Evolutionary conservation across 169 alveolate genomes (phyloP).

Genomic region (Eimeria zaria): DNA sequence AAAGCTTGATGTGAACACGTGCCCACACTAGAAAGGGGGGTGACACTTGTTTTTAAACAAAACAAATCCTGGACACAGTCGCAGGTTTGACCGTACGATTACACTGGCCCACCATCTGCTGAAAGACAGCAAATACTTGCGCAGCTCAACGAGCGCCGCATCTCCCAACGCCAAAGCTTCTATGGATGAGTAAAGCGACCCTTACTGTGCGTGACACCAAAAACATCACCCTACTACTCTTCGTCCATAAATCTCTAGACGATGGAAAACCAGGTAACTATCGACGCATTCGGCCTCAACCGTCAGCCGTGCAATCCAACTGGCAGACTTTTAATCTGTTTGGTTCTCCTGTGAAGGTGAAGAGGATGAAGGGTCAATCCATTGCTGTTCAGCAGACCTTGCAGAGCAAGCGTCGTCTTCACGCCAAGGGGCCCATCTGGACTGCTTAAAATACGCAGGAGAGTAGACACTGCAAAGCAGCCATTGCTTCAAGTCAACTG

Average conservation of each 20-base stretch:
- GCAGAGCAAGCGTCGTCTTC: background rate
- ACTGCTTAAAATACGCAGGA: background rate
- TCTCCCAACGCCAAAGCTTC: background rate
- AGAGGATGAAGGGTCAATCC: background rate
- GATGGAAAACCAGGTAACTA: background rate
- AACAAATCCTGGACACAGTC: background rate
- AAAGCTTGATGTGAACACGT: background rate
- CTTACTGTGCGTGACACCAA: background rate
- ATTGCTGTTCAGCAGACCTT: background rate
- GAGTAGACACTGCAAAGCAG: background rate
- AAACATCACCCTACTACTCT: background rate
- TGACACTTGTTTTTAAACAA: background rate
- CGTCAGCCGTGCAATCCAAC: background rate
- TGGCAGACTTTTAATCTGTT: background rate
- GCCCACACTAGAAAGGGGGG: background rate
- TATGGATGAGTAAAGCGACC: background rate
- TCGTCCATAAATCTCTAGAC: background rate
- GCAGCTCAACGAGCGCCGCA: background rate
- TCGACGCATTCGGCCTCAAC: background rate
- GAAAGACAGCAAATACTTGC: background rate
- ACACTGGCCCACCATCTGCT: background rate
- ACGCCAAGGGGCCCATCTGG: constrained; percentile 9
- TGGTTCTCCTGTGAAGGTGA: background rate
- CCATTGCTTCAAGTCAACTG: background rate
- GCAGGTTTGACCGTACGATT: background rate